Conservation (phyloP, 179 eudicot species). For the Gypsophila paniculata region DNA sequence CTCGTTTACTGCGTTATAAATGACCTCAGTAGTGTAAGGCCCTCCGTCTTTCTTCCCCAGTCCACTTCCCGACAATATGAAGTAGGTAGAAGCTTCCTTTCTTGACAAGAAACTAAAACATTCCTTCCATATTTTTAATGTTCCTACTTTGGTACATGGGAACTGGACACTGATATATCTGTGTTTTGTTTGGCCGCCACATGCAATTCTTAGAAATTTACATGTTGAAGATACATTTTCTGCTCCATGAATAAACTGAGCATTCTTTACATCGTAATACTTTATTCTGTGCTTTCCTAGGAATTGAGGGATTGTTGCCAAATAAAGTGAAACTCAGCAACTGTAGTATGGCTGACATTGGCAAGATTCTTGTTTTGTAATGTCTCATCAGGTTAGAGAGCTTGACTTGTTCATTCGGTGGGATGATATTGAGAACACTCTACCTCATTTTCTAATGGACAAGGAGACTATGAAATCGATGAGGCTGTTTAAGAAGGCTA, state of each 20-base stretch:
- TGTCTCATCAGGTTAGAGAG: constrained; percentile 71
- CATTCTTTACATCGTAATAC: not conserved
- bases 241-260: constrained; percentile 1
- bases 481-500: constrained; percentile 76
- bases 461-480: constrained; percentile 58
- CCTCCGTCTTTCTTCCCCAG: not conserved
- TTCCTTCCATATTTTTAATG: not conserved
- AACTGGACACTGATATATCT: constrained; percentile 2
- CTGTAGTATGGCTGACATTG: constrained; percentile 16
- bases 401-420: constrained; percentile 74
- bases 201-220: not conserved
- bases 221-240: not conserved
- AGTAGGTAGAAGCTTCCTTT: not conserved
- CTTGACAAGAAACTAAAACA: not conserved
- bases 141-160: constrained; percentile 8
- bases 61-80: not conserved
- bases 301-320: not conserved
- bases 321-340: constrained; percentile 2
- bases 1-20: not conserved
- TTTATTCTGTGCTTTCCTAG: not conserved
- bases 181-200: not conserved
- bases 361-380: not conserved
- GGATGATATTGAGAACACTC: constrained; percentile 83
- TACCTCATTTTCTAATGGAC: constrained; percentile 48
- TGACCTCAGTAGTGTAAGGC: not conserved